Evolutionary conservation across 352 stramenopile species (phyloP).

Genomic region (Pythium monospermum): DNA sequence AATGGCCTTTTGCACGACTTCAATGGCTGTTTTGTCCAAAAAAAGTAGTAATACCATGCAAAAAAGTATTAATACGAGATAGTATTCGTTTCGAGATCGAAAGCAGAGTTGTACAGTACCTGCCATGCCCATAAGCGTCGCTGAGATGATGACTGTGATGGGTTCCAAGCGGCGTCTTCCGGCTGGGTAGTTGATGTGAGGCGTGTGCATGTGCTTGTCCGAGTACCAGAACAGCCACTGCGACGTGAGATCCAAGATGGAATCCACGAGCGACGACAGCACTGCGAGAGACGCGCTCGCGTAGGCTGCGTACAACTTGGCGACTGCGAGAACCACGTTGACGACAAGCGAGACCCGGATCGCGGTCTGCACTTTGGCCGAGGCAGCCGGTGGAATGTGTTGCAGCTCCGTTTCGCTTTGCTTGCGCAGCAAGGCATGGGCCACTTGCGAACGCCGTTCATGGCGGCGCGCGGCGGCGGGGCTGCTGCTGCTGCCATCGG

Average conservation of each 20-base stretch:
- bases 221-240: constrained; percentile 93
- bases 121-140: constrained; percentile 96
- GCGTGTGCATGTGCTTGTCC: constrained; percentile 88
- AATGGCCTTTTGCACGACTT: constrained; percentile 92
- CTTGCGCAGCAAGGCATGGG: constrained; percentile 56
- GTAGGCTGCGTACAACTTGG: constrained; percentile 75
- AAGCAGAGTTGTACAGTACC: constrained; percentile 22
- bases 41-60: not conserved
- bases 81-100: not conserved
- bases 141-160: constrained; percentile 94
- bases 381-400: constrained; percentile 29
- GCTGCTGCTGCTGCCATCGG: no score
- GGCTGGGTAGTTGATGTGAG: constrained; percentile 91
- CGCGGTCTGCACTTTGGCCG: constrained; percentile 55
- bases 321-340: constrained; percentile 66
- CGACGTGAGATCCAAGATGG: constrained; percentile 91
- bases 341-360: constrained; percentile 64
- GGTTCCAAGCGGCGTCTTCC: constrained; percentile 91
- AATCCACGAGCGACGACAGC: constrained; percentile 93
- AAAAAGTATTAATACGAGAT: not conserved
- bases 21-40: constrained; percentile 61
- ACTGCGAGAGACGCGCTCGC: constrained; percentile 90
- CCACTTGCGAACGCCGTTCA: constrained; percentile 68
- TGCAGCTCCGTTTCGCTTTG: constrained; percentile 57
- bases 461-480: no score